A percentile compares a stretch with the other conserved stretches of the same genome.
These are phyloP conservation scores for Teratosphaeria viscida DNA, from an alignment of 2,329 filamentous ascomycete genomes.

Conservation along the genomic window DNA sequence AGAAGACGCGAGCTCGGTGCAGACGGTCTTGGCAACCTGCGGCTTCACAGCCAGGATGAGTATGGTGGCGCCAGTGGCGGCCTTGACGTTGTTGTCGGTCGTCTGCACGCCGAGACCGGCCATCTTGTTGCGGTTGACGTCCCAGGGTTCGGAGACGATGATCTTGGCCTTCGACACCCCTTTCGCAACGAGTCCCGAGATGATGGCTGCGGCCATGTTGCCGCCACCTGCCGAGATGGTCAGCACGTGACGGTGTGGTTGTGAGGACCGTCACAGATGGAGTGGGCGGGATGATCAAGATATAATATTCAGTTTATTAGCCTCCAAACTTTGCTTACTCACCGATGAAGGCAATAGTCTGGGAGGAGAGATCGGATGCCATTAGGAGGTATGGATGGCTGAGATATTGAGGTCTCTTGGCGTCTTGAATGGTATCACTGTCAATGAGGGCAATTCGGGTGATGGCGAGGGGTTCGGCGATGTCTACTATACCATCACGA, in stretches of 20 bases:
- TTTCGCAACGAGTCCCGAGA: slow-evolving; percentile 16
- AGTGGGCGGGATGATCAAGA: neutral
- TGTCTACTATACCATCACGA: neutral
- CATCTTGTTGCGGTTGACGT: slow-evolving; percentile 20
- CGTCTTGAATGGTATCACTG: neutral
- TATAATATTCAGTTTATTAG: neutral
- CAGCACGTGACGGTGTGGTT: neutral
- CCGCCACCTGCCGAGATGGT: slow-evolving; percentile 13
- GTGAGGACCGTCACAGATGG: neutral
- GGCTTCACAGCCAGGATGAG: slow-evolving; percentile 20
- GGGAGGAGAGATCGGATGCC: slow-evolving; percentile 9
- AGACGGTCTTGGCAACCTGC: slow-evolving; percentile 18
- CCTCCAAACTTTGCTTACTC: neutral
- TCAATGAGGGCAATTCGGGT: neutral
- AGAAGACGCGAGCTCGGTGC: slow-evolving; percentile 14
- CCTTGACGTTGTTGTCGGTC: slow-evolving; percentile 15
- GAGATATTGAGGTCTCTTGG: neutral
- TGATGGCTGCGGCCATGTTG: slow-evolving; percentile 22
- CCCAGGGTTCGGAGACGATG: slow-evolving; percentile 20
- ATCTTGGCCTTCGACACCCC: slow-evolving; percentile 14
- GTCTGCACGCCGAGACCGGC: slow-evolving; percentile 16
- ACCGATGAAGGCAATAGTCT: slow-evolving; percentile 19
- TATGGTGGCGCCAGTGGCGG: slow-evolving; percentile 15
- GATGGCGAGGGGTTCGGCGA: neutral
- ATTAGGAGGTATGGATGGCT: neutral